Percentiles rank a stretch among this genome's conserved stretches.
Conservation (phyloP, 2,329 filamentous ascomycete genomes). For the Alternaria triticina region DNA sequence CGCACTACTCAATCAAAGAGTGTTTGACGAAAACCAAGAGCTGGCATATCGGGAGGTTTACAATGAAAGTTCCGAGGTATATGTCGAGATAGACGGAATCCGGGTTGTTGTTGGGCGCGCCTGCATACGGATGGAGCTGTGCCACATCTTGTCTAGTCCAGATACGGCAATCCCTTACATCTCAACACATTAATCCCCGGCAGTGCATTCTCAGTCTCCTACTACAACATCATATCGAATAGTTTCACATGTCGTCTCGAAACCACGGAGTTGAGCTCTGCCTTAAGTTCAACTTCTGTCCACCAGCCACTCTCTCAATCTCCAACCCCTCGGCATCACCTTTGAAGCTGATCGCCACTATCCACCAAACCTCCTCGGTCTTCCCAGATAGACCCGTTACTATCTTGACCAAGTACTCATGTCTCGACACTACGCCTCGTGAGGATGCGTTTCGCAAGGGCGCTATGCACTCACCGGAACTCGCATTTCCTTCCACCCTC, state of each 20-base stretch:
- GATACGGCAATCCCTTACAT: not conserved
- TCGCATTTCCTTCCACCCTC: constrained; percentile 6
- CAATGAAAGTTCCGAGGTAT: not conserved
- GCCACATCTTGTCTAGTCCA: not conserved
- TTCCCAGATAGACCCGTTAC: constrained; percentile 13
- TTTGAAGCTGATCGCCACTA: constrained; percentile 16
- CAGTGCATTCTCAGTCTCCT: not conserved
- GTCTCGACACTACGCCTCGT: constrained; percentile 16
- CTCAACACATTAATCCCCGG: not conserved
- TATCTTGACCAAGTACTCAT: constrained; percentile 17
- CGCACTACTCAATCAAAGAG: not conserved
- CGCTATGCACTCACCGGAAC: constrained; percentile 14
- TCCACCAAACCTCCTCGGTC: constrained; percentile 11
- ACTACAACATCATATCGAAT: constrained; percentile 12
- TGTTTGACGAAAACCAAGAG: not conserved
- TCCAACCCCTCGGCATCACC: constrained; percentile 11
- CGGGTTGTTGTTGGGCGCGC: not conserved
- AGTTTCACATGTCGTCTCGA: constrained; percentile 9
- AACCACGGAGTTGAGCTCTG: constrained; percentile 13
- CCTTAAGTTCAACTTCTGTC: constrained; percentile 12
- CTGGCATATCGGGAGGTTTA: not conserved
- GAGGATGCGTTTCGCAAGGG: constrained; percentile 12
- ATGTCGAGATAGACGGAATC: not conserved
- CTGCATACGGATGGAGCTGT: not conserved
- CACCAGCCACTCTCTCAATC: constrained; percentile 13